Evolutionary conservation across 306 rosid species (phyloP), one percentile per base, ranked within the genome.

Genomic region (Rosa rugosa): DNA sequence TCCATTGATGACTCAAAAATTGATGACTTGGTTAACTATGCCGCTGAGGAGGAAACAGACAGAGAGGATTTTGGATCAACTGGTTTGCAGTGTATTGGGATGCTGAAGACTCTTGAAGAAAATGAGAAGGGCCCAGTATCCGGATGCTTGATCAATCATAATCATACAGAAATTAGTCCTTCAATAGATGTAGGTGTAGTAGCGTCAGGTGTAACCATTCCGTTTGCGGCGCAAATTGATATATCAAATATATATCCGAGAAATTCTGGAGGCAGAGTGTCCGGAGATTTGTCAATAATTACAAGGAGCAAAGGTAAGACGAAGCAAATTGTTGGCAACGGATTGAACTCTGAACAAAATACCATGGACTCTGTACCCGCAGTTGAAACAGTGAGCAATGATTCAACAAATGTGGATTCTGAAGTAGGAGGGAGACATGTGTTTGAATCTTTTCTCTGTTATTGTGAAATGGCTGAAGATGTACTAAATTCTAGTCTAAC

Each of bases 121-220:
- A 65, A 36, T 64, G 74, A 20, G 66, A 72, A 69, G 72, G 72
- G 64, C 40, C 73, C 71, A 4, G 71, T 71, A 59, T 75, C 80
- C 66, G 72, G 83, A 72, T 62, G 45, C 81, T 27, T 63, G 70
- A 20, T 11, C 36, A 77, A 80, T 68, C 56, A 38, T 80, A 65
- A 59, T 70, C 49, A 31, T 40, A 71, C 75, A 80, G 44, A 69
- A 38, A 66, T 46, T 53, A 77, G 70, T 70, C 78, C 80, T 49
- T 16, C 50, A 41, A 50, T 79, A 57, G 73, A 70, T 72, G 56
- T 51, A 51, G 75, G 75, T 57, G 80, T 40, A 56, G 86, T 49
- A 62, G 86, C 22, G 44, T 77, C 80, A 8, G 74, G 25, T 20
- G 76, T 77, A 71, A 79, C 91, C 8, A 16, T 38, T 80, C 80